Evolutionary conservation across 768 basidiomycete species (phyloP).

Genomic region (Russula virescens): DNA sequence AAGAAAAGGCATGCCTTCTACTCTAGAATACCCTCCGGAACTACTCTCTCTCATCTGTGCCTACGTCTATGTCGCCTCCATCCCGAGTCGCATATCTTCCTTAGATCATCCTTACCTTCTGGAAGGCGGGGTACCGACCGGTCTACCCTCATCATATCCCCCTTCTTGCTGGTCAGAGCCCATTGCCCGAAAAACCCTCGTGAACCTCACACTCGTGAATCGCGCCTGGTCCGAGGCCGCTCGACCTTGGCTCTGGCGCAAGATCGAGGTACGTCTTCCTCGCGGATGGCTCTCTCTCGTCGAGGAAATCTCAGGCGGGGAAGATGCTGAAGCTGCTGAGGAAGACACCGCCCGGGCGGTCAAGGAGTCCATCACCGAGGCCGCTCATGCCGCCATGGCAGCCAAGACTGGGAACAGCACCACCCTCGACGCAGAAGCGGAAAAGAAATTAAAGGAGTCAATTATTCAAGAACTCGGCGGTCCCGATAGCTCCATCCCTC

Average conservation of each 20-base stretch:
- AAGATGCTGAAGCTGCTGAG: conserved; percentile 43
- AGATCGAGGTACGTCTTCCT: conserved; percentile 76
- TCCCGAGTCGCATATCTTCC: conserved; percentile 49
- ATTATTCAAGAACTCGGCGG: conserved; percentile 42
- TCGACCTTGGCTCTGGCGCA: conserved; percentile 85
- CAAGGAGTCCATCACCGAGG: conserved; percentile 61
- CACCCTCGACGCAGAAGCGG: conserved; percentile 19
- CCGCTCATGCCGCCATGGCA: conserved; percentile 55
- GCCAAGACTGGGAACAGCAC: conserved; percentile 27
- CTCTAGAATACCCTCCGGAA: conserved; percentile 59
- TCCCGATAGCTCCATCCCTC: conserved; percentile 66
- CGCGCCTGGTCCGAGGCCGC: conserved; percentile 75
- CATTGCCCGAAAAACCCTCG: conserved; percentile 56
- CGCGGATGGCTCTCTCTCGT: conserved; percentile 80
- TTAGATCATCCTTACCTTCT: conserved; percentile 61
- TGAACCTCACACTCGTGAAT: conserved; percentile 70
- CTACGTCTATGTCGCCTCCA: conserved; percentile 58
- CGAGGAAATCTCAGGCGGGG: conserved; percentile 71
- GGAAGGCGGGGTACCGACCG: conserved; percentile 44
- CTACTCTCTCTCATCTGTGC: conserved; percentile 68
- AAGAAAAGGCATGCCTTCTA: conserved; percentile 20
- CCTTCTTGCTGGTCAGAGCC: conserved; percentile 65
- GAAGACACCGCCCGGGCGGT: conserved; percentile 60
- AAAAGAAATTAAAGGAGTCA: conserved; percentile 42
- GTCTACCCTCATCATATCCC: conserved; percentile 69